Evolutionary conservation across 2,329 filamentous ascomycete species (phyloP).

Genomic region (Aspergillus calidoustus): DNA sequence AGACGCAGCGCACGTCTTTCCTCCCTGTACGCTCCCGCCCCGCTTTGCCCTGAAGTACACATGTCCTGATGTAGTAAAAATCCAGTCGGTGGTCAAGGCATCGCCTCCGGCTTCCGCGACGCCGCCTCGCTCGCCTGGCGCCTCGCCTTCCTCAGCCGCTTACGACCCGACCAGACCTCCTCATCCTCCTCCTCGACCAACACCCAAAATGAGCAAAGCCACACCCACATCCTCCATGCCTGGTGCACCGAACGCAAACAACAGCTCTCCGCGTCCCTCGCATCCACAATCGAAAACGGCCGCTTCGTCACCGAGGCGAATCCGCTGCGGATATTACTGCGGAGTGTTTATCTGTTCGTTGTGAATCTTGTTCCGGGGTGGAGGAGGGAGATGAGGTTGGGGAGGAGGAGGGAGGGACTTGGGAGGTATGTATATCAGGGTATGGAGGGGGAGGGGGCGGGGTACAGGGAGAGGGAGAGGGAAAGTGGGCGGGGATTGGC

Average conservation of each 20-base stretch:
- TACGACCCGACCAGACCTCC: constrained; percentile 3
- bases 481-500: constrained; percentile 18
- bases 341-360: constrained; percentile 39
- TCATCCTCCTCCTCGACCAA: too few relatives aligned
- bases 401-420: constrained; percentile 34
- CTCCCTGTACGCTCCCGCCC: constrained; percentile 44
- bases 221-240: constrained; percentile 32
- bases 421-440: constrained; percentile 28
- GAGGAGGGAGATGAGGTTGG: constrained; percentile 35
- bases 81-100: constrained; percentile 48
- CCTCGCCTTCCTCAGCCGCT: constrained; percentile 33
- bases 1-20: constrained; percentile 59
- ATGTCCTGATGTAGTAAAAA: too few relatives aligned
- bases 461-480: constrained; percentile 13
- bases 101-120: constrained; percentile 48
- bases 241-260: constrained; percentile 47
- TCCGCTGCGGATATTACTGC: constrained; percentile 36
- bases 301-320: constrained; percentile 37
- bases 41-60: too few relatives aligned
- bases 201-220: not conserved
- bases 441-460: not conserved
- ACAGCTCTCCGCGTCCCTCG: constrained; percentile 42
- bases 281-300: constrained; percentile 41
- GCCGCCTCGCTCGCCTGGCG: constrained; percentile 45
- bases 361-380: constrained; percentile 38